Percentiles rank a stretch among this genome's conserved stretches.
Conservation (phyloP, 1,284 basidiomycete species). For the Vanrija pseudolonga region DNA sequence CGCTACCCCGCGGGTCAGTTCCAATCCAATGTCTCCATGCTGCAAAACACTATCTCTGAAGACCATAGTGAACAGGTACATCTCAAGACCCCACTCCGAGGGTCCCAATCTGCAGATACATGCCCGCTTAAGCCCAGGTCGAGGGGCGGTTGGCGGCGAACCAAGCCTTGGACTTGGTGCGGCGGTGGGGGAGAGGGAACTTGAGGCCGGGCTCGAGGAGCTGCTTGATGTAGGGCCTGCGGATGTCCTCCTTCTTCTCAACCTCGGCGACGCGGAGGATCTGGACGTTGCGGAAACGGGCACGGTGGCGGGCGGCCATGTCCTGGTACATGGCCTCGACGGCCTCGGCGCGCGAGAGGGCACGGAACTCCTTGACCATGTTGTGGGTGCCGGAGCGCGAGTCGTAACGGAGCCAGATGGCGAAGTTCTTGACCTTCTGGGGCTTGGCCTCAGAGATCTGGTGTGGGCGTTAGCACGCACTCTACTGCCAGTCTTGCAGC, state of each 20-base stretch:
- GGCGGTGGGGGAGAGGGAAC: conserved; percentile 96
- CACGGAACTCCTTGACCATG: conserved; percentile 90
- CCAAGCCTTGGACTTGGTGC: conserved; percentile 51
- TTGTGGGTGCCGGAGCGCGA: conserved; percentile 97
- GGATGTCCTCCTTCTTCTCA: conserved; percentile 82
- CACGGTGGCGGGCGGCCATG: conserved; percentile 98
- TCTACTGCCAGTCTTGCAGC: background rate
- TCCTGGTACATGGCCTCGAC: conserved; percentile 98
- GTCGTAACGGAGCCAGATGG: conserved; percentile 99
- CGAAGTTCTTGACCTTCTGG: conserved; percentile 99
- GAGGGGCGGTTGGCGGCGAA: conserved; percentile 52
- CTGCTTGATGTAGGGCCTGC: conserved; percentile 93
- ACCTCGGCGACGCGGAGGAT: conserved; percentile 61
- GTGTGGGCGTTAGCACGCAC: background rate
- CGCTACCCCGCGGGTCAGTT: too few species aligned
- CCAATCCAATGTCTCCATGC: background rate
- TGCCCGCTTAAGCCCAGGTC: conserved; percentile 44
- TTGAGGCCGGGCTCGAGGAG: conserved; percentile 83
- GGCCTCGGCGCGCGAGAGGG: conserved; percentile 88
- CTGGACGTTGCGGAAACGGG: conserved; percentile 92
- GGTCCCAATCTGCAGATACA: conserved; percentile 19
- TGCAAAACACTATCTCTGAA: background rate
- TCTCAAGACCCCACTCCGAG: conserved; percentile 25
- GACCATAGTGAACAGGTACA: conserved; percentile 33
- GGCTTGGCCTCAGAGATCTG: conserved; percentile 98